Base-by-base conservation (phyloP, 805 yeast species). In the Saccharomycopsis microspora region DNA sequence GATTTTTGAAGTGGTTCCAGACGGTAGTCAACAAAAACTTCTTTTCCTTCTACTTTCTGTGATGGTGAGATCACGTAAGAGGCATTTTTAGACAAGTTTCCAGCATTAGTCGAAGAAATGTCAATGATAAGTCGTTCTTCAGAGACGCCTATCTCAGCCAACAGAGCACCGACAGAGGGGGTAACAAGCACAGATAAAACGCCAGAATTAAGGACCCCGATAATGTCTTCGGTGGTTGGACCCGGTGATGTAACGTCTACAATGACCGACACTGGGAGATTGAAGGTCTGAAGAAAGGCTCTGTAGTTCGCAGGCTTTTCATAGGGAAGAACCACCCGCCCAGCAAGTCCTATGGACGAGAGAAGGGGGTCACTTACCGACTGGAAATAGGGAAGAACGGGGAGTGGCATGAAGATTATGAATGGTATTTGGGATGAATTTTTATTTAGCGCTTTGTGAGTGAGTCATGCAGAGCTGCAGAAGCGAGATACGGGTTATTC, bases 181-280 rank as follows among this genome's bases (percentile, higher is more conserved):
- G 62, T 44, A 31, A 73, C 69, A 47, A 78, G 64, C 3, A 82
- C 57, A 19, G 69, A 66, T 30, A 64, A 58, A 9, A 80, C 74
- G 42, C 93, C 93, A 44, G 67, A 68, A 57, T 85, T 83, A 49
- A 85, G 68, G 37, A 82, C 58, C 5, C 67, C 72, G 38, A 80
- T 44, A 31, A 67, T 61, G 5, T 49, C 49, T 3, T 47, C 43
- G 27, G 59, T 30, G 37, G 28, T 8, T 4, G 44, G 27, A 4
- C 9, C n/a, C 3, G 11, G 50, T 31, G 28, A 47, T 31, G 41
- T 5, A 29, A 46, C 11, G n/a, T 51, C 50, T 30, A 55, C 53
- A 42, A 60, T 19, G 36, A 60, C 52, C 31, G 63, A 62, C 8
- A 65, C 59, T 10, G 59, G 58, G 27, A 57, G 50, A 41, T 53